A percentile compares a stretch with the other conserved stretches of the same genome.
Conservation (phyloP, 768 basidiomycete genomes). For the Boletales sp. region DNA sequence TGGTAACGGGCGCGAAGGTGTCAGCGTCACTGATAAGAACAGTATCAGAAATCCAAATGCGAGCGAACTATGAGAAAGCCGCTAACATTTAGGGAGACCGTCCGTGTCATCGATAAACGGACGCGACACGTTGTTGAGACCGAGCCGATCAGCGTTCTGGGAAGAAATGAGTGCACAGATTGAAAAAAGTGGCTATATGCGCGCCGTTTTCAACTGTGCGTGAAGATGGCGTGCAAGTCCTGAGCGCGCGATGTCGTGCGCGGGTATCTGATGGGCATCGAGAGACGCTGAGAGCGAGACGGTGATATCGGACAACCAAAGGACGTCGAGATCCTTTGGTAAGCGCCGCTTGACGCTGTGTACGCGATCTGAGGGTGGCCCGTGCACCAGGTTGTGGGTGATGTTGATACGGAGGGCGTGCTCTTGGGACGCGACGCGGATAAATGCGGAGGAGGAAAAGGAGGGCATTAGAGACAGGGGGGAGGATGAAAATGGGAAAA, state of each 20-base stretch:
- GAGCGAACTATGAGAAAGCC: constrained; percentile 1
- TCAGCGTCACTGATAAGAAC: constrained; percentile 36
- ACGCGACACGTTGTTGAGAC: constrained; percentile 55
- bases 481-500: neutral
- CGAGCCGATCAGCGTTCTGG: constrained; percentile 60
- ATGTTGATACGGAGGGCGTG: constrained; percentile 45
- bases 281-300: constrained; percentile 54
- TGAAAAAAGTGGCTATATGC: constrained; percentile 5
- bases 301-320: constrained; percentile 46
- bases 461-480: constrained; percentile 30
- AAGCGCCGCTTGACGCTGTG: constrained; percentile 33
- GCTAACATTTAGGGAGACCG: constrained; percentile 39
- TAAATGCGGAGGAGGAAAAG: constrained; percentile 27
- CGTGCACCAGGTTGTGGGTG: constrained; percentile 40
- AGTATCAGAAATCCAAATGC: constrained; percentile 5
- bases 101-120: constrained; percentile 45
- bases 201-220: constrained; percentile 49
- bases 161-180: constrained; percentile 9
- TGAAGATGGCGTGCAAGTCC: constrained; percentile 48
- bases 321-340: constrained; percentile 43
- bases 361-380: constrained; percentile 27
- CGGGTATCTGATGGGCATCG: constrained; percentile 40
- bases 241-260: constrained; percentile 44
- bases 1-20: constrained; percentile 35
- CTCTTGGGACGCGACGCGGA: constrained; percentile 43